Conservation (phyloP, 164 flowering plant species). For the Sextonia rubra region DNA sequence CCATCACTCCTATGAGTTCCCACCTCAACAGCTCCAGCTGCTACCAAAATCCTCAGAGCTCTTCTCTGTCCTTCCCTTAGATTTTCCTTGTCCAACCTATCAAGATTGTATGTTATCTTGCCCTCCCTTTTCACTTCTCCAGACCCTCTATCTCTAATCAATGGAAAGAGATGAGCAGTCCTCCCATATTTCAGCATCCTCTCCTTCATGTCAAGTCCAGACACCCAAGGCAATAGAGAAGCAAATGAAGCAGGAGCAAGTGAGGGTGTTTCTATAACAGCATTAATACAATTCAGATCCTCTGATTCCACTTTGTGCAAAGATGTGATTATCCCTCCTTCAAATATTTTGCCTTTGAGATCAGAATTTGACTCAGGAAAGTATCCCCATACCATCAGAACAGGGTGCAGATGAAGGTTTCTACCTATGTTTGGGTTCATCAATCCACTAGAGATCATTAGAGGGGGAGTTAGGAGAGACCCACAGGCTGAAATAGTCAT, state of each 20-base stretch:
- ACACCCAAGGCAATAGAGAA: conserved; percentile 33
- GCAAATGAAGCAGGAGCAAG: conserved; percentile 32
- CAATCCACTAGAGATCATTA: conserved; percentile 62
- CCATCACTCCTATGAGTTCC: conserved; percentile 37
- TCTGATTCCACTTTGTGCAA: conserved; percentile 26
- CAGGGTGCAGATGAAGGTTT: conserved; percentile 47
- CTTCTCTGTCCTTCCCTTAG: conserved; percentile 25
- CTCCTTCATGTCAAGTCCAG: conserved; percentile 36
- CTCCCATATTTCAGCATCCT: conserved; percentile 27
- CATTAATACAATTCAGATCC: conserved; percentile 8
- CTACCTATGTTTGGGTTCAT: conserved; percentile 42
- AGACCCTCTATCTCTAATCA: conserved; percentile 34
- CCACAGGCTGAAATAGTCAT: conserved; percentile 73
- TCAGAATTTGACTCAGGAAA: conserved; percentile 25
- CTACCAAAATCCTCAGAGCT: conserved; percentile 35
- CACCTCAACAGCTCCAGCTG: conserved; percentile 46
- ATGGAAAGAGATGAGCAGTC: conserved; percentile 28
- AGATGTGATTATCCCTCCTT: conserved; percentile 41
- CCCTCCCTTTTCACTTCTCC: conserved; percentile 35
- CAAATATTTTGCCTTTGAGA: conserved; percentile 29
- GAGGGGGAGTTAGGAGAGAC: conserved; percentile 61
- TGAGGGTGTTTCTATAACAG: conserved; percentile 32
- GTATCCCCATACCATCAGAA: conserved; percentile 37
- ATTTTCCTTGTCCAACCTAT: conserved; percentile 27
- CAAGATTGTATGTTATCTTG: conserved; percentile 22